Evolutionary conservation across 208 protist species (phyloP).

Genomic region (Vickermania ingenoplastis): DNA sequence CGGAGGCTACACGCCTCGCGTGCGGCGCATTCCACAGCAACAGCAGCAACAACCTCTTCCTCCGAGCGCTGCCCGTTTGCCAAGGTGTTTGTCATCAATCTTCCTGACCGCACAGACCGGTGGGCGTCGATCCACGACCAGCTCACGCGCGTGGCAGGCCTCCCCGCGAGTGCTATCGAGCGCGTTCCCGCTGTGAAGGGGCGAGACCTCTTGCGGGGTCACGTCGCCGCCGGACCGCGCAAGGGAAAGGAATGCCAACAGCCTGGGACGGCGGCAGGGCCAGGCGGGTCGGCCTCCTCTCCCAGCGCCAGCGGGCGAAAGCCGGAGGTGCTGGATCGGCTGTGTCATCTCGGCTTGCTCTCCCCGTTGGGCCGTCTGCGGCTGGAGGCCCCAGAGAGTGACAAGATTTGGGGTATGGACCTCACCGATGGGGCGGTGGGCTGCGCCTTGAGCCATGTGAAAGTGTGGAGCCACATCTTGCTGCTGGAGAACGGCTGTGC

Average conservation of each 20-base stretch:
- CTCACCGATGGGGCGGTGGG: slow-evolving; percentile 62
- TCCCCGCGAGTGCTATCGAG: slow-evolving; percentile 16
- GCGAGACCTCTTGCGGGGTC: background rate
- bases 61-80: no score
- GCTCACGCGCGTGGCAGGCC: slow-evolving; percentile 17
- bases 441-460: slow-evolving; percentile 70
- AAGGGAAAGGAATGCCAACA: no score
- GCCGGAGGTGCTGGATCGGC: slow-evolving; percentile 3
- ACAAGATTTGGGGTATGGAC: slow-evolving; percentile 82
- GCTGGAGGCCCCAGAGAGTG: slow-evolving; percentile 17
- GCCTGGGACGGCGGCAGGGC: background rate
- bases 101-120: slow-evolving; percentile 53
- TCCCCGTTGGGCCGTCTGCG: slow-evolving; percentile 46
- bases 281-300: no score
- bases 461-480: slow-evolving; percentile 52
- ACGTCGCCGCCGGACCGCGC: background rate
- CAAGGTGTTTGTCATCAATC: slow-evolving; percentile 61
- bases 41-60: no score
- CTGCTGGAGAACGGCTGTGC: no score
- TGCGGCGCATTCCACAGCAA: no score
- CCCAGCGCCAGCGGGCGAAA: background rate
- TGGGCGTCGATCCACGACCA: slow-evolving; percentile 31
- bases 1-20: no score
- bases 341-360: slow-evolving; percentile 33
- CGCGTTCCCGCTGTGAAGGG: slow-evolving; percentile 61